Base-by-base conservation (phyloP, 345 rosid species). In the Laguncularia racemosa region DNA sequence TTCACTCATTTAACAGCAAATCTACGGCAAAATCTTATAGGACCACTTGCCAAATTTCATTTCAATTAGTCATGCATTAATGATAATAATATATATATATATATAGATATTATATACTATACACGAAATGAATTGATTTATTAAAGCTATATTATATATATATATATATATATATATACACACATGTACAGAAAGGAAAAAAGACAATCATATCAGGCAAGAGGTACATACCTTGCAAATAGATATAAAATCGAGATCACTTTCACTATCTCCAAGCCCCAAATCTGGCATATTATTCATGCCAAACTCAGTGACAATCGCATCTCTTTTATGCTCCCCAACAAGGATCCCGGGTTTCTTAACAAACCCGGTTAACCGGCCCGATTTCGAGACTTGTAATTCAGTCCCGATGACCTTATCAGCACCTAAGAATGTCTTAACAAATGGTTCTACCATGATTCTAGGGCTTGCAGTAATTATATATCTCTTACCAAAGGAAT, bases 401-500 rank as follows among this genome's bases (percentile, higher is more conserved):
- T 89, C 97, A 1, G 95, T 87, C 38, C 99, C 99, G 17, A 93
- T 67, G 60, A 89, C 97, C 67, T 81, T 80, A 23, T 89, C 96
- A 0, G 76, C 96, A 11, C 96, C 97, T 2, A 93, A 61, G 58
- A 76, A 84, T 1, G 70, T 59, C 69, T 82, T 85, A 13, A 57
- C 92, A 58, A 89, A 93, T 15, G 88, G 99, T 48, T 93, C 99
- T 23, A 85, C 88, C 96, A 93, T 82, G 26, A 93, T 65, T 46
- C 91, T 71, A 2, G 97, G 99, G 70, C 67, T 85, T 0, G 91
- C 96, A 5, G 99, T 87, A 9, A 93, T 64, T 3, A 93, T 68
- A 58, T 77, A 87, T 16, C 95, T 71, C 61, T 73, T 85, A 12
- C 96, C 96, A 7, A 87, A 93, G 12, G 95, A 80, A 54, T 72